Conservation (phyloP, 176 grass and related monocot species). For the Zea mays region DNA sequence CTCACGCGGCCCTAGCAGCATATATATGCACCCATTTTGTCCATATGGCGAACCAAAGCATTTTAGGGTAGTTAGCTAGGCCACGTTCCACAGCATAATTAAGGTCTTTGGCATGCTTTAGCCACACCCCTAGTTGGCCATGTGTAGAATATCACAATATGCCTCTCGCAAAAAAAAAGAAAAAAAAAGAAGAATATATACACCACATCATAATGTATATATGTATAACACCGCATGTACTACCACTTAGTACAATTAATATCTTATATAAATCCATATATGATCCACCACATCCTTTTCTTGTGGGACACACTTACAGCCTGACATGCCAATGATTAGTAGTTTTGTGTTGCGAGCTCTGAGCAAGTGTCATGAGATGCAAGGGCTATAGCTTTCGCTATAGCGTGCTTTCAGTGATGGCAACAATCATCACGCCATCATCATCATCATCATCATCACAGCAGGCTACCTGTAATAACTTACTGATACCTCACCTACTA, state of each 20-base stretch:
- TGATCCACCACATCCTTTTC: constrained; percentile 17
- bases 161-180: not conserved
- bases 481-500: constrained; percentile 9
- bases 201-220: not conserved
- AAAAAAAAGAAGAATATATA: not conserved
- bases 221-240: not conserved
- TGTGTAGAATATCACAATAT: constrained; percentile 26
- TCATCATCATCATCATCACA: constrained; percentile 39
- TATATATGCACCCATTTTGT: constrained; percentile 18
- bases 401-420: constrained; percentile 15
- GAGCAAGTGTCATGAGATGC: not conserved
- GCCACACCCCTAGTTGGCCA: constrained; percentile 32
- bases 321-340: constrained; percentile 39
- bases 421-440: constrained; percentile 50
- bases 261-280: not conserved
- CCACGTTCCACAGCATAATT: constrained; percentile 31
- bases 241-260: not conserved
- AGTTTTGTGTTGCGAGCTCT: not conserved
- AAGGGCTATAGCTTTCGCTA: not conserved
- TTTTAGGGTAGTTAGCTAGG: not conserved
- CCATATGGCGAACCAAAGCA: not conserved
- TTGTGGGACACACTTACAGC: constrained; percentile 24
- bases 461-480: constrained; percentile 28
- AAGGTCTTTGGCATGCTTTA: constrained; percentile 43
- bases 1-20: not conserved